Evolutionary conservation across 805 yeast genomes (phyloP).

Genomic region (Cyberlindnera bimundalis): DNA sequence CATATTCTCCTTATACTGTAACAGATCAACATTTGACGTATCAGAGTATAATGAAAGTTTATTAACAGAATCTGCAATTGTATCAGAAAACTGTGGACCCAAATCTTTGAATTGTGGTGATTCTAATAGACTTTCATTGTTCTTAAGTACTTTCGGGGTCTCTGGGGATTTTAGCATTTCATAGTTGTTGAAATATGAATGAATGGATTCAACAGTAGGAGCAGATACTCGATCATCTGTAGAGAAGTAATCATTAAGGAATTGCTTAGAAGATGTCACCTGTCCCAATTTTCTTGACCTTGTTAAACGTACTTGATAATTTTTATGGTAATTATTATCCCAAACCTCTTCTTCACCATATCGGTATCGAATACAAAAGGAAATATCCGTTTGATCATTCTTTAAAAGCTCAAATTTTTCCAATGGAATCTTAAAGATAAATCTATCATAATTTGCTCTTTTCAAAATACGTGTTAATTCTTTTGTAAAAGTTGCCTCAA

Average conservation of each 20-base stretch:
- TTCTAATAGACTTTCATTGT: conserved; percentile 7
- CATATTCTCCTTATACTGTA: conserved; percentile 11
- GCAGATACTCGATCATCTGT: not conserved
- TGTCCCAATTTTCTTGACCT: conserved; percentile 10
- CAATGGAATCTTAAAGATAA: conserved; percentile 59
- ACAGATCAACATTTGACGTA: conserved; percentile 8
- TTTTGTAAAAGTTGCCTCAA: conserved; percentile 56
- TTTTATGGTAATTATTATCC: conserved; percentile 68
- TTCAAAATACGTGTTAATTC: conserved; percentile 45
- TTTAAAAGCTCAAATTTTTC: conserved; percentile 28
- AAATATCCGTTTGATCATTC: conserved; percentile 26
- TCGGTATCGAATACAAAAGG: conserved; percentile 44
- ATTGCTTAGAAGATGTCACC: conserved; percentile 13
- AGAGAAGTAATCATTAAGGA: conserved; percentile 21
- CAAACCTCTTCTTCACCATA: conserved; percentile 49
- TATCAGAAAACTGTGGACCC: conserved; percentile 1
- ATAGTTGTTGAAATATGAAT: conserved; percentile 21
- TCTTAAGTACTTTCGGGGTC: conserved; percentile 25
- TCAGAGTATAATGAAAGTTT: conserved; percentile 14
- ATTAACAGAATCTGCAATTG: conserved; percentile 8
- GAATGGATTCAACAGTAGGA: not conserved
- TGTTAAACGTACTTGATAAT: conserved; percentile 47
- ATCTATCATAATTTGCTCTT: conserved; percentile 61
- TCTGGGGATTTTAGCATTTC: conserved; percentile 28
- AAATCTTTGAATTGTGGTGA: conserved; percentile 15